A percentile compares a stretch with the other conserved stretches of the same genome.
phyloP scores from a whole-genome alignment of 2,329 filamentous ascomycete genomes.

The Stagonosporopsis chrysanthemi region DNA sequence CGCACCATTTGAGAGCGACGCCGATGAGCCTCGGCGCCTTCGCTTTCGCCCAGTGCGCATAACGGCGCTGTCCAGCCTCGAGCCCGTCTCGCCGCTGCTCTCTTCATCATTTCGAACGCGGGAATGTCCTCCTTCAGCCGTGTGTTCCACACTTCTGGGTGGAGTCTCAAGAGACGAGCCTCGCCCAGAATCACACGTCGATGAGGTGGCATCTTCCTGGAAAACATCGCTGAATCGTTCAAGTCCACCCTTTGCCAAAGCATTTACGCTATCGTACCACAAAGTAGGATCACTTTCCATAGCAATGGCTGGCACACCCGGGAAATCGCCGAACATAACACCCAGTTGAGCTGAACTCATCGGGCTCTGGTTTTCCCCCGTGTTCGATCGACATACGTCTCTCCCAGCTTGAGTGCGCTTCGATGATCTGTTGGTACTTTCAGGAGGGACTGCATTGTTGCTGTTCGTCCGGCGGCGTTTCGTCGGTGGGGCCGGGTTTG shows the following conservation, averaged over 20 bases:
- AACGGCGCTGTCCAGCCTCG: slow-evolving; percentile 18
- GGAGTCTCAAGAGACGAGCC: slow-evolving; percentile 37
- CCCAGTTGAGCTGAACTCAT: slow-evolving; percentile 28
- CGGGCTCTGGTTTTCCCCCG: slow-evolving; percentile 7
- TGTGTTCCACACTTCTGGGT: slow-evolving; percentile 29
- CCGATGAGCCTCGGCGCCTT: slow-evolving; percentile 34
- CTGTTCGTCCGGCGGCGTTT: slow-evolving; percentile 44
- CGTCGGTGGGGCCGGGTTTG: slow-evolving; percentile 28
- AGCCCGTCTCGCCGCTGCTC: slow-evolving; percentile 1
- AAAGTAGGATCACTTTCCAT: slow-evolving; percentile 6
- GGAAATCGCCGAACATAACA: slow-evolving; percentile 41
- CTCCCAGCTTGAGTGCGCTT: slow-evolving; percentile 2
- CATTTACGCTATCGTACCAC: slow-evolving; percentile 9
- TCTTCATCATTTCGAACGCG: not conserved
- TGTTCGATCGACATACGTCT: slow-evolving; percentile 13
- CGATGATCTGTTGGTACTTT: slow-evolving; percentile 1
- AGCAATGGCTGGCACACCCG: slow-evolving; percentile 28
- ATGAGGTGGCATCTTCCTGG: slow-evolving; percentile 22
- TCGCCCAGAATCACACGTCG: slow-evolving; percentile 34
- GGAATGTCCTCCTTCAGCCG: slow-evolving; percentile 3
- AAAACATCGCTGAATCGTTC: slow-evolving; percentile 15
- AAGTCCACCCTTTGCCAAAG: not conserved
- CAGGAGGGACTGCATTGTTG: slow-evolving; percentile 8
- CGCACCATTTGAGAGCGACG: slow-evolving; percentile 28
- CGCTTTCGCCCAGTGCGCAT: slow-evolving; percentile 32